These are phyloP conservation scores for Cyberlindnera maritima DNA, from an alignment of 805 yeast species.

Conservation along the genomic window DNA sequence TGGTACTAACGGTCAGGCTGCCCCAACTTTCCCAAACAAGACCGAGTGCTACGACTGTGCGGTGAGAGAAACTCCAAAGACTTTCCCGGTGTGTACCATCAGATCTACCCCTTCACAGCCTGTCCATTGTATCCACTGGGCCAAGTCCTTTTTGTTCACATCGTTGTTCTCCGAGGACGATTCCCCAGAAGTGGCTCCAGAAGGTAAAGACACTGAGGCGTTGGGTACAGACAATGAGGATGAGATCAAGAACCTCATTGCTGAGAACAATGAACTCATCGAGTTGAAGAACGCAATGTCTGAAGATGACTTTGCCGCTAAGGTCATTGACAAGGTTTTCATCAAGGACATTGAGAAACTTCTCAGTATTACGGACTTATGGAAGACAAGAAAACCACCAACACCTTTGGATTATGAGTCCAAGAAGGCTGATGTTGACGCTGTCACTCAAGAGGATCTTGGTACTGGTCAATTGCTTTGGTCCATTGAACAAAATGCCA, in stretches of 20 bases:
- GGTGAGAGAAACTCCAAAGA: constrained; percentile 81
- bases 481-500: constrained; percentile 61
- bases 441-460: constrained; percentile 21
- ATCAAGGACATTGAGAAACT: constrained; percentile 76
- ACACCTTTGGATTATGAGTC: constrained; percentile 46
- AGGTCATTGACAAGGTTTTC: constrained; percentile 60
- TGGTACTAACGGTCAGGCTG: constrained; percentile 92
- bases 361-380: constrained; percentile 64
- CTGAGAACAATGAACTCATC: constrained; percentile 64
- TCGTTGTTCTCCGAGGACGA: constrained; percentile 68
- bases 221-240: constrained; percentile 63
- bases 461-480: constrained; percentile 45
- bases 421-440: constrained; percentile 15
- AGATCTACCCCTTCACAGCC: constrained; percentile 96
- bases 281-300: constrained; percentile 42
- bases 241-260: constrained; percentile 60
- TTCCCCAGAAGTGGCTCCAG: constrained; percentile 27
- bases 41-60: constrained; percentile 95
- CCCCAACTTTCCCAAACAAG: constrained; percentile 77
- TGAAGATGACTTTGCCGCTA: constrained; percentile 33
- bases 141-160: constrained; percentile 82
- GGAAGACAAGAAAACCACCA: constrained; percentile 75
- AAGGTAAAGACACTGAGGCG: constrained; percentile 36
- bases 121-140: constrained; percentile 96
- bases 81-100: constrained; percentile 95